Conservation (phyloP, 176 grass and related monocot species). For the Dendrocalamus sinicus region DNA sequence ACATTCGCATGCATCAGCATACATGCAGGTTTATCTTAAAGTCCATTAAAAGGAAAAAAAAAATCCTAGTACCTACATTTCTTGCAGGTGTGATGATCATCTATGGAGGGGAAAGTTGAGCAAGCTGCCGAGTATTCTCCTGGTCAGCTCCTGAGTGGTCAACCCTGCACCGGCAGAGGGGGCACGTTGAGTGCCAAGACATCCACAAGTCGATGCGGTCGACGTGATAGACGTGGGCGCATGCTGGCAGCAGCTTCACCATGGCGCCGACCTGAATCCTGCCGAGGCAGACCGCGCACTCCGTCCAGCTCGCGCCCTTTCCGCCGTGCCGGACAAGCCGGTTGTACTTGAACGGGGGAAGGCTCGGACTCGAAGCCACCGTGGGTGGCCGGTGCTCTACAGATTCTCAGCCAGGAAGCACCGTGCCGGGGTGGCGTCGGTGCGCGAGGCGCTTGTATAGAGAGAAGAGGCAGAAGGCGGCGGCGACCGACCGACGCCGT, state of each 20-base stretch:
- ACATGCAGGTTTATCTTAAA: conserved; percentile 19
- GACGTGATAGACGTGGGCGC: conserved; percentile 51
- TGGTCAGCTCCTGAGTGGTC: not conserved
- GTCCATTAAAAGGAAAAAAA: not conserved
- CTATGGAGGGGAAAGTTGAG: conserved; percentile 11
- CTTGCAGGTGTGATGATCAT: not conserved
- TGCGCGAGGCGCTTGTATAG: conserved; percentile 35
- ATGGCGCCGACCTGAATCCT: conserved; percentile 48
- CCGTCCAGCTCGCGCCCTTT: conserved; percentile 36
- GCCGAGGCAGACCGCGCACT: conserved; percentile 53
- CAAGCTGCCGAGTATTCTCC: conserved; percentile 16
- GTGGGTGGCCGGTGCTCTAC: conserved; percentile 4
- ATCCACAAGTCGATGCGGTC: conserved; percentile 60
- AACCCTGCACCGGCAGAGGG: conserved; percentile 48
- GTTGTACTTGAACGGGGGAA: conserved; percentile 46
- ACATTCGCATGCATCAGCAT: not conserved
- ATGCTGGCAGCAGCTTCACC: conserved; percentile 54
- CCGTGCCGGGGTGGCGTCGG: not conserved
- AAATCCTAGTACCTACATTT: not conserved
- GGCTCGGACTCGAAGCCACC: not conserved
- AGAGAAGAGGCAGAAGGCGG: conserved; percentile 41
- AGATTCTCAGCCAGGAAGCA: not conserved
- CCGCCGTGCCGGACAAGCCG: conserved; percentile 54
- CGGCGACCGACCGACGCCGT: conserved; percentile 4
- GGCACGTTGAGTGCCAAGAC: conserved; percentile 39